Percentiles rank a stretch among this genome's conserved stretches.
Conservation (phyloP, 441 rosid species). For the Erodium trifolium region DNA sequence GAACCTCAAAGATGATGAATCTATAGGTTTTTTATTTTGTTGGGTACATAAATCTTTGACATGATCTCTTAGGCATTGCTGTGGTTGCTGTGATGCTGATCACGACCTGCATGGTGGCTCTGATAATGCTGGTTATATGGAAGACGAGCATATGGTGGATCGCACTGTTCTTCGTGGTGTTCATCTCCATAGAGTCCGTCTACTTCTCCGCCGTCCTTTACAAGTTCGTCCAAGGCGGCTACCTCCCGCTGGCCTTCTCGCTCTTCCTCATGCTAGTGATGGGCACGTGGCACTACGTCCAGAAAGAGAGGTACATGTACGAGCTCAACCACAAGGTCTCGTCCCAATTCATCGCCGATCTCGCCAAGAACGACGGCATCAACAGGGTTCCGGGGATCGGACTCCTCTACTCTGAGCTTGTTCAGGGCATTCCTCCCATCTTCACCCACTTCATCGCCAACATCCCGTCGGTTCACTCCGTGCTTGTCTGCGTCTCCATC, state of each 20-base stretch:
- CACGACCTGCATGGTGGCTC: constrained; percentile 51
- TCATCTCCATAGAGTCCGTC: constrained; percentile 31
- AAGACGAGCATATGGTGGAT: constrained; percentile 43
- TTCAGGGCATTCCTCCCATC: constrained; percentile 67
- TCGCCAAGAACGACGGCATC: constrained; percentile 34
- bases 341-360: constrained; percentile 31
- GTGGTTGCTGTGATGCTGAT: constrained; percentile 68
- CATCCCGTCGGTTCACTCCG: constrained; percentile 51
- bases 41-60: too few species aligned
- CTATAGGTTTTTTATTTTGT: too few species aligned
- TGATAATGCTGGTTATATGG: constrained; percentile 72
- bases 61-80: constrained; percentile 18
- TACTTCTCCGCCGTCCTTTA: constrained; percentile 48
- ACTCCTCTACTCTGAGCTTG: constrained; percentile 62
- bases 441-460: constrained; percentile 52
- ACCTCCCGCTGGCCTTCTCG: constrained; percentile 46
- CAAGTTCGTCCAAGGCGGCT: constrained; percentile 63
- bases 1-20: too few species aligned
- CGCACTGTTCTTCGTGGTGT: constrained; percentile 31
- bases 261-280: constrained; percentile 39
- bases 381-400: constrained; percentile 54
- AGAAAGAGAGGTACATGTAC: constrained; percentile 39
- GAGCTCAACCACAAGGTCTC: constrained; percentile 68
- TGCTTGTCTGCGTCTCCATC: constrained; percentile 57
- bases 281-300: constrained; percentile 66